Base-by-base conservation (phyloP, 768 basidiomycete genomes). In the Trametes punicea region DNA sequence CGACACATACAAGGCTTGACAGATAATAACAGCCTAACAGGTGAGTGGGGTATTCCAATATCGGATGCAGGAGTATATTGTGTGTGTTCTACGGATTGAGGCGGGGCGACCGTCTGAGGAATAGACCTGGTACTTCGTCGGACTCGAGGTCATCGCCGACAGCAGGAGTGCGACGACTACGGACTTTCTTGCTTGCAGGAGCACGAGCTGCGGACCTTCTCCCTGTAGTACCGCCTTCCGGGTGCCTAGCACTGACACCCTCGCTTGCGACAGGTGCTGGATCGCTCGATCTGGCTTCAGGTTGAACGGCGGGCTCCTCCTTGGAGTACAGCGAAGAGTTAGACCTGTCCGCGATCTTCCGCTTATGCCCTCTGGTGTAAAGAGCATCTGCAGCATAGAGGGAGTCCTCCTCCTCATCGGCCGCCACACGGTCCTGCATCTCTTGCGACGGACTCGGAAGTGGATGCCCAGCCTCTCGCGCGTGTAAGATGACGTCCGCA, bases 401-500 rank as follows among this genome's bases (percentile, higher is more conserved):
- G 23, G 23, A 21, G 4, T 15, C 23, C 23, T 44, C 23, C 11
- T 49, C 47, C 31, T 9, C 47, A 1, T 34, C 21, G 20, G 18
- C 47, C 3, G 16, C 45, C 2, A n/a, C 18, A n/a, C 30, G 30
- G 5, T 31, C 16, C 23, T 40, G 49, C 49, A 50, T 50, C 44
- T 80, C 79, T 4, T 72, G 77, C 27, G 80, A 57, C 13, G 51
- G 50, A 7, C 27, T 18, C 15, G 36, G 41, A 3, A 50, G 49
- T 16, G 36, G 23, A 16, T 25, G 25, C 16, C 49, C 49, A 23
- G 38, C 40, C 25, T 38, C 38, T 16, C 10, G 16, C 4, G 49
- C 49, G 11, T 26, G 34, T 8, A 25, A 25, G 45, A 56, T 30
- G 26, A 61, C 59, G 38, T 56, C 39, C 55, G 45, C 44, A 39